Evolutionary conservation across 2,329 filamentous ascomycete species (phyloP), one percentile per base, ranked within the genome.

Genomic region (Xylariaceae sp.): DNA sequence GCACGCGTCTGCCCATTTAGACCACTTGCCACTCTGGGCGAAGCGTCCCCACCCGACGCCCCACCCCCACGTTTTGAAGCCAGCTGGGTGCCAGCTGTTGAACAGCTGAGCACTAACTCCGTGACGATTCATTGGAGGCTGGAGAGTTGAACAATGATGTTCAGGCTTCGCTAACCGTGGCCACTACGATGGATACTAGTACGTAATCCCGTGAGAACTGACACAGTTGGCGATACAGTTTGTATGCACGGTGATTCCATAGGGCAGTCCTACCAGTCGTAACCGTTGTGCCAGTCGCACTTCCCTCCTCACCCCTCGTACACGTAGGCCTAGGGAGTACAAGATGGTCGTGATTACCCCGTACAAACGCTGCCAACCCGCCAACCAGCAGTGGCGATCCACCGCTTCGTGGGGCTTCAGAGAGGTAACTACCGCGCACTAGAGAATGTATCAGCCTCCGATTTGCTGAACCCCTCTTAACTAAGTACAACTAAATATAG

Each of bases 1-100:
- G 53, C 60, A 60, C 69, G 69, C 68, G 68, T 69, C 53, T 66
- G 64, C 65, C 56, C 13, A 42, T 35, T 30, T 49, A 5, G 37
- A 42, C 45, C 45, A 48, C 7, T 18, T 48, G n/a, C 45, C 42
- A 45, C 10, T 13, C 42, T n/a, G 13, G 13, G 42, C 9, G 42
- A 13, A 45, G 9, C n/a, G 10, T 42, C 37, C 3, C 13, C n/a
- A 45, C 10, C 42, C n/a, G 13, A n/a, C n/a, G 42, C 13, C 42
- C 37, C 37, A 42, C 37, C 37, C 37, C 37, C 37, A 13, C 37
- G 37, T 42, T 42, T 42, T 4, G 8, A 13, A 3, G 11, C 8
- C 42, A 45, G 13, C 42, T 45, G 10, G 11, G 3, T 15, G 42
- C 11, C 42, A 45, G 13, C 42, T 45, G 42, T 17, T 15, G 4